Evolutionary conservation across 768 basidiomycete species (phyloP).

Genomic region (Serpula lacrymans): DNA sequence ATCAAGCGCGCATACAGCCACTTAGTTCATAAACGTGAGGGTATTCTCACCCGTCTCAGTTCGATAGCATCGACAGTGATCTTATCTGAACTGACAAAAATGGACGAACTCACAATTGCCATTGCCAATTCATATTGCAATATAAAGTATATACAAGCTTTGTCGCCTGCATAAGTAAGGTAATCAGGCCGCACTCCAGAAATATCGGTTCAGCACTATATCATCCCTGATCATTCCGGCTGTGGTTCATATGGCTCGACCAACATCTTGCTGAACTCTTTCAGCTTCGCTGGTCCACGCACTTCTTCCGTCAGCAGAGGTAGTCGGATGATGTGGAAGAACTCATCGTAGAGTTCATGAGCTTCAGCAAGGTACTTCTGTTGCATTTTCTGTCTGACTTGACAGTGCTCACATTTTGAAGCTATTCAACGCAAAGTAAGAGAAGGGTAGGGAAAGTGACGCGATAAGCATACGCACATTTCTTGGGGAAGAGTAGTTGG

Average conservation of each 20-base stretch:
- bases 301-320: conserved; percentile 97
- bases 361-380: conserved; percentile 97
- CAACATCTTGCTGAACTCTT: conserved; percentile 91
- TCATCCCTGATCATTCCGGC: not conserved
- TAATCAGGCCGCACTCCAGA: not conserved
- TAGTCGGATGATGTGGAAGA: conserved; percentile 94
- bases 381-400: conserved; percentile 94
- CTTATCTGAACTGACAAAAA: no score
- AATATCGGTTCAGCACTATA: not conserved
- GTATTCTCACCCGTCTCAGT: no score
- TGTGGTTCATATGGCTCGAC: conserved; percentile 70
- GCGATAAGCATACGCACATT: conserved; percentile 48
- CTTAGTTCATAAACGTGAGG: no score
- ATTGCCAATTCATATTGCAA: no score
- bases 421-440: conserved; percentile 37
- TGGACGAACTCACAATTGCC: no score
- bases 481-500: conserved; percentile 91
- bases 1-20: no score
- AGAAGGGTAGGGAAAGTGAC: not conserved
- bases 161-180: not conserved
- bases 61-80: no score
- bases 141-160: not conserved
- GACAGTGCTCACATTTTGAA: conserved; percentile 94
- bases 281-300: conserved; percentile 89
- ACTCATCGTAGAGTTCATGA: conserved; percentile 95